A percentile compares a stretch with the other conserved stretches of the same genome.
phyloP scores from a whole-genome alignment of 495 filamentous ascomycete species.

The Neurospora tetrasperma region DNA sequence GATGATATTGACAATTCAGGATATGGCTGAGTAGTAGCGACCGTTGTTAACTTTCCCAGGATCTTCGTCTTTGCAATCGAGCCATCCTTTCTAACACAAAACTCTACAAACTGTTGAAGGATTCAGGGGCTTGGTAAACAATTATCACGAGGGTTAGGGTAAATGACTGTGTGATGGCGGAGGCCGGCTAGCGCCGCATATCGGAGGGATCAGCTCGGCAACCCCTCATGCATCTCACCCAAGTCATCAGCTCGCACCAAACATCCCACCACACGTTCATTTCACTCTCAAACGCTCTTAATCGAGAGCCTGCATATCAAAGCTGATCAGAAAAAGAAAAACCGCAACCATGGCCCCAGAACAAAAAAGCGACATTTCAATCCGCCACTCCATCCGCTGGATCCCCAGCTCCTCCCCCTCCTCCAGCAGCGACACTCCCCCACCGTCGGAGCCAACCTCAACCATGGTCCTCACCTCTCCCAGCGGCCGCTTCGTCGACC shows the following conservation, averaged over 20 bases:
- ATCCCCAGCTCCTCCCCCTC: conserved; percentile 23
- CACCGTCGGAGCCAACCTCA: conserved; percentile 27
- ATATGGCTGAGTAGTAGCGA: not conserved
- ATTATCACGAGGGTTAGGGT: not conserved
- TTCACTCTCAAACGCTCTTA: not conserved
- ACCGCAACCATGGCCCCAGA: not conserved
- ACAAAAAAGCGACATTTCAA: conserved; percentile 22
- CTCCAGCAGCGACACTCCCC: not conserved
- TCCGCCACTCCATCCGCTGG: conserved; percentile 34
- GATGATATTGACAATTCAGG: not conserved
- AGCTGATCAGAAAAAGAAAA: not conserved
- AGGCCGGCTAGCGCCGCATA: not conserved
- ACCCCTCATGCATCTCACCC: not conserved
- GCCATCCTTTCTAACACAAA: not conserved
- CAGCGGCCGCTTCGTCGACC: conserved; percentile 38
- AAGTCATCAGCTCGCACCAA: not conserved
- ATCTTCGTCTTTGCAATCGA: not conserved
- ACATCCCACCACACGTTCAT: not conserved
- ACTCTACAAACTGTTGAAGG: not conserved
- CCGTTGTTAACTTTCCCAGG: not conserved
- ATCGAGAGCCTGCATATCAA: not conserved
- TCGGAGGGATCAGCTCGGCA: not conserved
- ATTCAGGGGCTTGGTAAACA: not conserved
- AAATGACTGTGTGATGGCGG: not conserved
- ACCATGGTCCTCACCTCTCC: conserved; percentile 42